Evolutionary conservation across 371 early-diverging fungal species (phyloP).

Genomic region (Choanephora cucurbitarum): DNA sequence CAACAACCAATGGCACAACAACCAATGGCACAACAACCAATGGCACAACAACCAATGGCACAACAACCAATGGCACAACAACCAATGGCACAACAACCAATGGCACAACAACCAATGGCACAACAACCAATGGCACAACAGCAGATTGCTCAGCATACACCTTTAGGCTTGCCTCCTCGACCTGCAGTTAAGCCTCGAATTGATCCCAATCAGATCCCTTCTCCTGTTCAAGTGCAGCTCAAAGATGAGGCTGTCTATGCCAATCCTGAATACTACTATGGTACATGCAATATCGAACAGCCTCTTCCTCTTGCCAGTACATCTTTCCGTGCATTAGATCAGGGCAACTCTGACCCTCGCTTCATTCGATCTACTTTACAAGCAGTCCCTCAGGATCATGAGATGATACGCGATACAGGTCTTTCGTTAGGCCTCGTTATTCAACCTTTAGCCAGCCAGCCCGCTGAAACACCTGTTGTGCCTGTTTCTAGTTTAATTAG

Average conservation of each 20-base stretch:
- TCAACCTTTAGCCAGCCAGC: constrained; percentile 88
- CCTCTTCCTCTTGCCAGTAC: constrained; percentile 82
- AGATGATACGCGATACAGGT: constrained; percentile 72
- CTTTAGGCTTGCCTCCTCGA: constrained; percentile 31
- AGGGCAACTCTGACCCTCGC: constrained; percentile 93
- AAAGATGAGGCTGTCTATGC: constrained; percentile 72
- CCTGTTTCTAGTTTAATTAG: constrained; percentile 4
- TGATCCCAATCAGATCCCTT: constrained; percentile 94
- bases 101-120: constrained; percentile 2
- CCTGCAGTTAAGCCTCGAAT: constrained; percentile 63
- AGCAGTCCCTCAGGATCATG: constrained; percentile 80
- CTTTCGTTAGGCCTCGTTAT: constrained; percentile 87
- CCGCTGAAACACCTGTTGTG: constrained; percentile 59
- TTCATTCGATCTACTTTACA: constrained; percentile 89
- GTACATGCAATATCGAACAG: constrained; percentile 63
- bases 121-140: constrained; percentile 13
- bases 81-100: constrained; percentile 8
- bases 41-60: background rate
- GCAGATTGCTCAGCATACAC: constrained; percentile 8
- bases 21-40: constrained; percentile 8
- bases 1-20: constrained; percentile 16
- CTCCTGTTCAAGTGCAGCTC: constrained; percentile 82
- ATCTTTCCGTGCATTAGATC: constrained; percentile 80
- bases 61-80: constrained; percentile 16
- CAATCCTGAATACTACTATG: constrained; percentile 55